phyloP scores from a whole-genome alignment of 2,329 filamentous ascomycete species.

The Aspergillus uvarum region DNA sequence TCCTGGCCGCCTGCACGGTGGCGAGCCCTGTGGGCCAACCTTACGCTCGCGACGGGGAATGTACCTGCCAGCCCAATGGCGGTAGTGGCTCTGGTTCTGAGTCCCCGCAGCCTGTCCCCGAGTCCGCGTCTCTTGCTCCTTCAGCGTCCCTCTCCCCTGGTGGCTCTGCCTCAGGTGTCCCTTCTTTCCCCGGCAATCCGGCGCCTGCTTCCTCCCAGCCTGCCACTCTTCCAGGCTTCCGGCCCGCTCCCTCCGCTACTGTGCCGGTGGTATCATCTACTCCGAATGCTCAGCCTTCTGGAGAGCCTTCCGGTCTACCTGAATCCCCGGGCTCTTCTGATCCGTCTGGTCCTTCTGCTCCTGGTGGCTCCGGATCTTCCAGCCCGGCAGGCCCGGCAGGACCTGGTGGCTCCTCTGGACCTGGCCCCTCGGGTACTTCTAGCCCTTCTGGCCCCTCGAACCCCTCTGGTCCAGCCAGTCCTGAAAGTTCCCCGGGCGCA shows the following conservation, averaged over 20 bases:
- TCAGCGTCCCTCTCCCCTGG: not conserved
- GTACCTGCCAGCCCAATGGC: constrained; percentile 11
- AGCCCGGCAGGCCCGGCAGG: no score
- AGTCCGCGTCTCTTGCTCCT: not conserved
- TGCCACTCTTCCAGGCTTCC: not conserved
- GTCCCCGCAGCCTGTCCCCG: not conserved
- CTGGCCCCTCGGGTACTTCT: not conserved
- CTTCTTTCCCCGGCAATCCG: not conserved
- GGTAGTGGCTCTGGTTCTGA: not conserved
- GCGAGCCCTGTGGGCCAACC: constrained; percentile 16
- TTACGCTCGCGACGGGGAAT: constrained; percentile 11
- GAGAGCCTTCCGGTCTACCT: not conserved
- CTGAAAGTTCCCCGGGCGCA: no score
- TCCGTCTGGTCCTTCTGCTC: not conserved
- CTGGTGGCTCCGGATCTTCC: no score
- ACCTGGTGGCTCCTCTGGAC: no score
- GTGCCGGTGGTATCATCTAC: not conserved
- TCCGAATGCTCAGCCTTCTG: not conserved
- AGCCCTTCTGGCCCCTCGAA: not conserved
- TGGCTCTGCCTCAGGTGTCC: not conserved
- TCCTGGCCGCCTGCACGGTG: constrained; percentile 17
- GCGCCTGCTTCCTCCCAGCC: no score
- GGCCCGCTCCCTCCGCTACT: not conserved
- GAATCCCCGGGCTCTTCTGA: not conserved
- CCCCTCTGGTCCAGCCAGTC: not conserved